These are phyloP conservation scores for Fusarium sp. DNA, from an alignment of 2,329 filamentous ascomycete species.

Conservation along the genomic window DNA sequence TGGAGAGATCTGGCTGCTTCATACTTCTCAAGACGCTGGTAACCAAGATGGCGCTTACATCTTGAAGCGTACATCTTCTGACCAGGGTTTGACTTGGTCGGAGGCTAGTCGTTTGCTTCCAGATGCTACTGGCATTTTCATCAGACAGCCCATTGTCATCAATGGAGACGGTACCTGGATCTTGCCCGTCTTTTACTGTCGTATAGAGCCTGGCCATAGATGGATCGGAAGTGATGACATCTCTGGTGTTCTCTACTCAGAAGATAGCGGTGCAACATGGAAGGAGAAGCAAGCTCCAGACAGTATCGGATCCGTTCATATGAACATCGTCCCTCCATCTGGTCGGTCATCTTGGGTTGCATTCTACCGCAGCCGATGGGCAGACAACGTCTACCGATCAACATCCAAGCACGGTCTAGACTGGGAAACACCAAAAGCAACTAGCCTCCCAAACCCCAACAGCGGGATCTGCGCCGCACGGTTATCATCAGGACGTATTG, in stretches of 20 bases:
- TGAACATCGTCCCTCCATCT: conserved; percentile 52
- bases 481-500: conserved; percentile 49
- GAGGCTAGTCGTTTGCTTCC: conserved; percentile 47
- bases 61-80: conserved; percentile 50
- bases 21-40: conserved; percentile 57
- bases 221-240: conserved; percentile 60
- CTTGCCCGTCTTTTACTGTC: conserved; percentile 57
- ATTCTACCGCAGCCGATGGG: conserved; percentile 58
- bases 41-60: conserved; percentile 57
- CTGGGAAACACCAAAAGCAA: conserved; percentile 52
- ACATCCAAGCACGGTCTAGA: conserved; percentile 52
- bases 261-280: conserved; percentile 54
- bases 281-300: conserved; percentile 51
- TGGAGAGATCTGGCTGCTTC: conserved; percentile 54
- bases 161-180: conserved; percentile 53
- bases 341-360: conserved; percentile 47
- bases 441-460: conserved; percentile 56
- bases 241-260: conserved; percentile 51
- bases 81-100: conserved; percentile 53
- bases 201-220: conserved; percentile 51
- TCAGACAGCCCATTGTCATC: conserved; percentile 54
- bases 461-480: conserved; percentile 54
- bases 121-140: conserved; percentile 52
- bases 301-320: conserved; percentile 55
- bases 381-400: conserved; percentile 56